phyloP scores from a whole-genome alignment of 2,329 filamentous ascomycete genomes.

The Venturia pyrina region DNA sequence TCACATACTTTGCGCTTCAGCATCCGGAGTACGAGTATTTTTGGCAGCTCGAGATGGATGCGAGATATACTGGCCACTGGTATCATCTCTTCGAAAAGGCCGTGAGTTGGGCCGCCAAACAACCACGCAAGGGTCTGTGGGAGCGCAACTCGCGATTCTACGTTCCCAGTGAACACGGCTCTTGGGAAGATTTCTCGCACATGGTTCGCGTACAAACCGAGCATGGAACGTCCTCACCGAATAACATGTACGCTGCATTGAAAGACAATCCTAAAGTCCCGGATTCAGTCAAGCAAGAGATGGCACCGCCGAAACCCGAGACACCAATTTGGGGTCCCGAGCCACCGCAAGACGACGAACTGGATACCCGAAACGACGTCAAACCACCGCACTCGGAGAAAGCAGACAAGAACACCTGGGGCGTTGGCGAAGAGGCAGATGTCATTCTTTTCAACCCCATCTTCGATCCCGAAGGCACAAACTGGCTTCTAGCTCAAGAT shows the following conservation, averaged over 20 bases:
- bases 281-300: constrained; percentile 24
- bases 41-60: constrained; percentile 95
- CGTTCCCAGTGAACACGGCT: constrained; percentile 58
- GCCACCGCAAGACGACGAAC: constrained; percentile 30
- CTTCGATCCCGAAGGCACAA: constrained; percentile 60
- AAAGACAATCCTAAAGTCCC: constrained; percentile 32
- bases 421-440: constrained; percentile 62
- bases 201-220: constrained; percentile 54
- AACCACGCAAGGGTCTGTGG: constrained; percentile 65
- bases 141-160: constrained; percentile 70
- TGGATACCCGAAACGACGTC: constrained; percentile 44
- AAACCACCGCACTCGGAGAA: constrained; percentile 47
- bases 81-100: constrained; percentile 67
- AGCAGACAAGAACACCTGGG: constrained; percentile 49
- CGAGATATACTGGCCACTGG: constrained; percentile 82
- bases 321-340: constrained; percentile 41
- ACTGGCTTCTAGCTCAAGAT: constrained; percentile 63
- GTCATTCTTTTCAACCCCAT: constrained; percentile 70
- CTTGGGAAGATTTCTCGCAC: constrained; percentile 61
- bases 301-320: constrained; percentile 23
- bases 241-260: constrained; percentile 33
- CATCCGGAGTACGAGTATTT: constrained; percentile 86
- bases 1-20: constrained; percentile 83
- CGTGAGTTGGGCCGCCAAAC: constrained; percentile 54
- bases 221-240: constrained; percentile 37